Evolutionary conservation across 305 asterid genomes (phyloP).

Genomic region (Rubia peregrina): DNA sequence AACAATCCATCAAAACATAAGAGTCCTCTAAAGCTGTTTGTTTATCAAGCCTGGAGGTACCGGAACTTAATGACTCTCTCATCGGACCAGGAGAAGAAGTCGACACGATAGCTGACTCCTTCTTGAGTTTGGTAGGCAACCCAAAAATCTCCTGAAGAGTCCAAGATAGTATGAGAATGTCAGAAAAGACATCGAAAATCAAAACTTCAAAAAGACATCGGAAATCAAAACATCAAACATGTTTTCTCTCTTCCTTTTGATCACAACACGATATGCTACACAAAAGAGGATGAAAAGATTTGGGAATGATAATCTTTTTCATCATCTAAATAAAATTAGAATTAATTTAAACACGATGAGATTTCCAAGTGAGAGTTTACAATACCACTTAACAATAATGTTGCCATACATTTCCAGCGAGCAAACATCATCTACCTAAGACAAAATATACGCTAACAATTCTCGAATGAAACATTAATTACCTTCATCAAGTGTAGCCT

Average conservation of each 20-base stretch:
- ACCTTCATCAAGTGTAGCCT: constrained; percentile 97
- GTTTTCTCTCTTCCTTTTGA: background rate
- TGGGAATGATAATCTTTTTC: background rate
- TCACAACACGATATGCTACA: background rate
- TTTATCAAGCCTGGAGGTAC: constrained; percentile 41
- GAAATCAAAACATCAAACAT: background rate
- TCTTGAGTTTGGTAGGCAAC: constrained; percentile 62
- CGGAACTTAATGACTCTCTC: constrained; percentile 84
- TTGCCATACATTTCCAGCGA: background rate
- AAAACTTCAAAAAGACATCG: too few species aligned
- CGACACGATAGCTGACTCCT: constrained; percentile 40
- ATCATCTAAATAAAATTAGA: background rate
- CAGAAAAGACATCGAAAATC: background rate
- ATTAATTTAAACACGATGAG: background rate
- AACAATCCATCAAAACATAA: constrained; percentile 13
- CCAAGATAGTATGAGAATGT: background rate
- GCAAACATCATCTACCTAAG: background rate
- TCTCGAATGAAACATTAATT: constrained; percentile 1
- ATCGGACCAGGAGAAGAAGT: constrained; percentile 45
- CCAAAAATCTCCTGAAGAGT: constrained; percentile 72
- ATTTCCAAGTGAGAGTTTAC: background rate
- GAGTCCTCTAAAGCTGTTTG: constrained; percentile 49
- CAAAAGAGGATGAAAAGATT: background rate
- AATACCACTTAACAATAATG: background rate
- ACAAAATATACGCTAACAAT: too few species aligned